Base-by-base conservation (phyloP, 305 asterid species). In the Fraxinus angustifolia region DNA sequence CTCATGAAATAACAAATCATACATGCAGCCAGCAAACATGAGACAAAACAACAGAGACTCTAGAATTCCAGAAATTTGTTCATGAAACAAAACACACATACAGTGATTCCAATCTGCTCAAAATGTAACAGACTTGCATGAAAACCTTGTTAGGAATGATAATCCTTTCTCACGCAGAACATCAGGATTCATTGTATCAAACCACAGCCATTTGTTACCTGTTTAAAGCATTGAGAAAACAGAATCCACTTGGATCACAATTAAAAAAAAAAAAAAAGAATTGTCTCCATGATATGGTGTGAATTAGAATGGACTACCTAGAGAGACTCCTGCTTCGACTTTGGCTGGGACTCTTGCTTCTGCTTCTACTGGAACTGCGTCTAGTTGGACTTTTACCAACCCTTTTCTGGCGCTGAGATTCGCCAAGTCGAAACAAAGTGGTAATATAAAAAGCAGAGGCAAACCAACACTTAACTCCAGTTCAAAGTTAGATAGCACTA, bases 291-390 rank as follows among this genome's bases (percentile, higher is more conserved):
- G 14, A 4, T 19, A 48, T 2, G 40, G 36, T 21, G 73, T n/a
- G 23, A 7, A 17, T 30, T 12, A 75, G 78, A 70, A 72, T 73
- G 70, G 80, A 70, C 77, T 50, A 86, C 95, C 93, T 89, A 81
- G 95, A 89, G 17, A 81, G 89, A 76, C 91, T 89, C 84, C 90
- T 78, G 90, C 93, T 88, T n/a, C 87, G 78, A 83, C 97, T 88
- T 80, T 84, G 73, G 85, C 90, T 91, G 48, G 85, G 84, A 84
- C 93, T 93, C 33, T 84, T 50, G 89, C 92, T 92, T 6, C 84
- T 31, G 73, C 93, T 90, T 7, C 85, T 35, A 67, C 93, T 90
- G 31, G 85, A 19, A 77, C 88, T 86, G 86, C 82, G 87, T 33
- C 81, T 82, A 65, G 83, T 86, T 0, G 93, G 95, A 76, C 92